Evolutionary conservation across 2,329 filamentous ascomycete species (phyloP).

Genomic region (Paracorniculantispora psalliotae): DNA sequence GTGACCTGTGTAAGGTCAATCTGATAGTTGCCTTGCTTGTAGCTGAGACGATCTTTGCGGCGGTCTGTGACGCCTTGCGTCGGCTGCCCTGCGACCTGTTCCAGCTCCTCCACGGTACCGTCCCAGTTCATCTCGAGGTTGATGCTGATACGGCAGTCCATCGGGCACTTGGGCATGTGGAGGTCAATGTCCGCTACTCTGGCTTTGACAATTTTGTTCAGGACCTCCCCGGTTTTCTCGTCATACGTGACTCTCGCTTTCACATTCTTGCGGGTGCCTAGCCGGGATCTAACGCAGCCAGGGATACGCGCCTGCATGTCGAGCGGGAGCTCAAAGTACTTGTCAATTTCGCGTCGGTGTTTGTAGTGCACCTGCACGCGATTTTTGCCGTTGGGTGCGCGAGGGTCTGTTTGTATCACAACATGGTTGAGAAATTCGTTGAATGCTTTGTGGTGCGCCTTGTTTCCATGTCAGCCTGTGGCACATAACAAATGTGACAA

Average conservation of each 20-base stretch:
- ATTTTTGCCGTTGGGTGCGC: conserved; percentile 40
- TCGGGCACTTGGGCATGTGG: conserved; percentile 67
- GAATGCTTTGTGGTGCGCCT: conserved; percentile 75
- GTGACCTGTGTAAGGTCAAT: conserved; percentile 92
- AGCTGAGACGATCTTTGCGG: conserved; percentile 86
- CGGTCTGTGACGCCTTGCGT: conserved; percentile 52
- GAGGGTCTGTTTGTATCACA: conserved; percentile 53
- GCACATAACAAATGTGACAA: neutral
- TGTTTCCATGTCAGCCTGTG: conserved; percentile 17
- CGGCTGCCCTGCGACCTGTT: conserved; percentile 32
- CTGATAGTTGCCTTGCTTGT: conserved; percentile 81
- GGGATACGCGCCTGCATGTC: conserved; percentile 57
- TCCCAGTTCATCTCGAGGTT: conserved; percentile 90
- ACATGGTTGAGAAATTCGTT: conserved; percentile 79
- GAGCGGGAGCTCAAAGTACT: conserved; percentile 71
- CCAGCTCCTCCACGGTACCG: conserved; percentile 57
- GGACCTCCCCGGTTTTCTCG: conserved; percentile 61
- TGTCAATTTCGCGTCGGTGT: conserved; percentile 78
- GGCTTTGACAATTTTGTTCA: conserved; percentile 86
- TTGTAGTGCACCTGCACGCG: conserved; percentile 69
- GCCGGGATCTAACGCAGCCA: conserved; percentile 55
- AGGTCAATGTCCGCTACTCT: conserved; percentile 87
- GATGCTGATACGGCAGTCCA: conserved; percentile 91
- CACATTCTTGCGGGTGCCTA: conserved; percentile 42
- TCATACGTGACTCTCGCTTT: conserved; percentile 66